Conservation (phyloP, 2,329 filamentous ascomycete species). For the Bipolaris zeicola region DNA sequence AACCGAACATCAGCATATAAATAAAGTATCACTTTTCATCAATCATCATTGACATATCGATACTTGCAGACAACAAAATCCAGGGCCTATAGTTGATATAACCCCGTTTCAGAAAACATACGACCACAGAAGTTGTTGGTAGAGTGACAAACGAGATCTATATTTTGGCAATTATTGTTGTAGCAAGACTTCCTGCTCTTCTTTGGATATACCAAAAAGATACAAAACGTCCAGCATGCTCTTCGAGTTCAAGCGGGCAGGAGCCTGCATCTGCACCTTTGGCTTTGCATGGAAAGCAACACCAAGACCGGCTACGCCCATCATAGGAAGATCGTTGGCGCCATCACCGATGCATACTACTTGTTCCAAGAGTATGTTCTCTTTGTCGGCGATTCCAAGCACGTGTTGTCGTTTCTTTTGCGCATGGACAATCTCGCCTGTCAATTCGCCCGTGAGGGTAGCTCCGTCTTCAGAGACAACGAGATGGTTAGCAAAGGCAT, state of each 20-base stretch:
- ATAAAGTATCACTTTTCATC: no score
- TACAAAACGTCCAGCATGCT: conserved; percentile 75
- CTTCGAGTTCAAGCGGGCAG: conserved; percentile 71
- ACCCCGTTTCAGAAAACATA: no score
- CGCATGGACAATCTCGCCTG: conserved; percentile 74
- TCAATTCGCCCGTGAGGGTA: conserved; percentile 72
- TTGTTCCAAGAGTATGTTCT: conserved; percentile 69
- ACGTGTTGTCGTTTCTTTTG: conserved; percentile 76
- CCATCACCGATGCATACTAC: conserved; percentile 79
- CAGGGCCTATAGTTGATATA: no score
- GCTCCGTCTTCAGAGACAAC: conserved; percentile 61
- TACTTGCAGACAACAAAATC: no score
- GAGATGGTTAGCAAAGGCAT: conserved; percentile 87
- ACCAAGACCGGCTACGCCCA: conserved; percentile 74
- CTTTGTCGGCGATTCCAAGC: conserved; percentile 70
- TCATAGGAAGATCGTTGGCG: conserved; percentile 82
- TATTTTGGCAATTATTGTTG: conserved; percentile 8
- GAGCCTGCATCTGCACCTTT: conserved; percentile 77
- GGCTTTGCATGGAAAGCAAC: conserved; percentile 87
- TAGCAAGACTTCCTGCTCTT: conserved; percentile 63
- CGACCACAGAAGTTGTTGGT: no score
- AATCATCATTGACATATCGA: no score
- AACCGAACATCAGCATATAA: no score
- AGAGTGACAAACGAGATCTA: not conserved
- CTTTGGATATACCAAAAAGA: conserved; percentile 71